phyloP scores from a whole-genome alignment of 2,329 filamentous ascomycete genomes.

The Sporothrix sp. region DNA sequence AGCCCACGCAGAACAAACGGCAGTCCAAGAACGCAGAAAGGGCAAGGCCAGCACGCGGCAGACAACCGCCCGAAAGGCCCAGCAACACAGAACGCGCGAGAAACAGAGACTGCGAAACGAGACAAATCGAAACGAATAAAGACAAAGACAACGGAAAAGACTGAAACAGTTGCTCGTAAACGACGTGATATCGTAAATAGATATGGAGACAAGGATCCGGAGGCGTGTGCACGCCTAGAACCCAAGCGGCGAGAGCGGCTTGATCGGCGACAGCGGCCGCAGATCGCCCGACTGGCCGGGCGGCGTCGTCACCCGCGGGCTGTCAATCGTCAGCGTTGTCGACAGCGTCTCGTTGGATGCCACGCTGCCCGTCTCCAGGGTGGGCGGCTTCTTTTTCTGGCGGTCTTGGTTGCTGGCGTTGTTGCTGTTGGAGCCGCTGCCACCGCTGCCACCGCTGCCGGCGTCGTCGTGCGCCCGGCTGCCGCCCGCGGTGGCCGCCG shows the following conservation, averaged over 20 bases:
- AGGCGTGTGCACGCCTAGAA: constrained; percentile 39
- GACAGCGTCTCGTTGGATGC: constrained; percentile 36
- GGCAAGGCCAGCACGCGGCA: background rate
- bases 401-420: constrained; percentile 15
- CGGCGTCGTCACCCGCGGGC: constrained; percentile 30
- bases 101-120: background rate
- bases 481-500: constrained; percentile 8
- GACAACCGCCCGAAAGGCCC: background rate
- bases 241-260: constrained; percentile 53
- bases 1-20: background rate
- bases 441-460: constrained; percentile 45
- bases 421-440: constrained; percentile 22
- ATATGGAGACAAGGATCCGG: background rate
- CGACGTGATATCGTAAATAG: constrained; percentile 16
- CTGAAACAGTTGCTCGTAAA: constrained; percentile 7
- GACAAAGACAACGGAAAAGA: background rate
- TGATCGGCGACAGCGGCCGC: constrained; percentile 54
- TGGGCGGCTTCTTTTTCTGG: constrained; percentile 34
- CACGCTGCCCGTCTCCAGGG: constrained; percentile 34
- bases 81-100: background rate
- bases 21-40: background rate
- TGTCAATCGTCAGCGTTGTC: constrained; percentile 37
- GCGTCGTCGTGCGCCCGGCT: background rate
- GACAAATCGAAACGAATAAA: background rate
- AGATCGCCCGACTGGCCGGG: constrained; percentile 33